Conservation (phyloP, 176 grass and related monocot genomes). For the Pontederia paniculata region DNA sequence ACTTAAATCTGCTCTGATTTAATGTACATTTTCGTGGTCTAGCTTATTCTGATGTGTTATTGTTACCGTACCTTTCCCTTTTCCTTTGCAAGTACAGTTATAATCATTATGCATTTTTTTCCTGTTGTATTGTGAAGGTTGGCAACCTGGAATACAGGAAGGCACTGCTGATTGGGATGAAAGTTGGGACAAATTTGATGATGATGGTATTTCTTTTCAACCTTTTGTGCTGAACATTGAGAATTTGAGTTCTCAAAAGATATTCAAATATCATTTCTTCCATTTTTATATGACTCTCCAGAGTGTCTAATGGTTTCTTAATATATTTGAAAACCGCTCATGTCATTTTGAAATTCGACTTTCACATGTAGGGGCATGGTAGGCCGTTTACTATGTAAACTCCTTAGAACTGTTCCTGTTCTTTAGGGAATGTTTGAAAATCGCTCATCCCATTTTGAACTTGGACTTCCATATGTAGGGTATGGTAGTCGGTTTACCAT, state of each 20-base stretch:
- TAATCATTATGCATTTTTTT: slow-evolving; percentile 7
- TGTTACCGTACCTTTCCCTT: not conserved
- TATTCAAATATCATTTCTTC: too few species aligned
- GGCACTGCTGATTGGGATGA: slow-evolving; percentile 64
- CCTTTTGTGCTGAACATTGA: not conserved
- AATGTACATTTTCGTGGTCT: too few species aligned
- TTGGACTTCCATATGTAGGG: too few species aligned
- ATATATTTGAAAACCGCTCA: not conserved
- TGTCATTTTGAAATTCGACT: not conserved
- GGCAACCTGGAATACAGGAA: slow-evolving; percentile 92
- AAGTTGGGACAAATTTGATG: slow-evolving; percentile 90
- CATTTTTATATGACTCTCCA: not conserved
- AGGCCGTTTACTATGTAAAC: not conserved
- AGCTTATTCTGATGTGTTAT: not conserved
- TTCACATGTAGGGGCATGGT: not conserved
- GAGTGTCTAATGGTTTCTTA: not conserved
- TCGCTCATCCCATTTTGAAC: too few species aligned
- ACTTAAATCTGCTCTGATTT: too few species aligned
- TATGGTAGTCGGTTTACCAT: too few species aligned
- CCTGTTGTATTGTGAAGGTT: slow-evolving; percentile 41
- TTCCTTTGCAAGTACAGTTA: not conserved
- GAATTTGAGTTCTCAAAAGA: too few species aligned
- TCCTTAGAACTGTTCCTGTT: not conserved
- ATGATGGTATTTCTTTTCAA: slow-evolving; percentile 20
- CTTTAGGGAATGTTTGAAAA: too few species aligned